These are phyloP conservation scores for Pugionium cornutum DNA, from an alignment of 345 rosid genomes.

Conservation along the genomic window DNA sequence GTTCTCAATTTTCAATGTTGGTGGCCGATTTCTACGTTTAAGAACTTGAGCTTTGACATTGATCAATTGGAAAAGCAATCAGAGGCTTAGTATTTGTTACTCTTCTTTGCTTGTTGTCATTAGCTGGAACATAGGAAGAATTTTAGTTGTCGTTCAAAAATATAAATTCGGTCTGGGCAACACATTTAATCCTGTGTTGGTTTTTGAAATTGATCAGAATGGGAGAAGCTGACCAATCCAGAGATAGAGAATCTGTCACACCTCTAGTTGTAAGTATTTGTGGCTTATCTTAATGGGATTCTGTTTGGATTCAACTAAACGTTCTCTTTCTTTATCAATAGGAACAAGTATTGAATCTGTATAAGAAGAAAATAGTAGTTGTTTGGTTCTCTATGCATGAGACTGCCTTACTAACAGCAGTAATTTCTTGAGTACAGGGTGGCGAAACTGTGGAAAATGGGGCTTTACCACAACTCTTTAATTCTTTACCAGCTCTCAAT, in stretches of 20 bases:
- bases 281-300: not conserved
- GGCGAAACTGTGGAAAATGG: slow-evolving; percentile 35
- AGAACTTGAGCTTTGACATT: too few species aligned
- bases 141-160: too few species aligned
- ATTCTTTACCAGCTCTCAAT: slow-evolving; percentile 52
- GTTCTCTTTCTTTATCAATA: not conserved
- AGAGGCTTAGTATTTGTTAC: too few species aligned
- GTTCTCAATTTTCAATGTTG: too few species aligned
- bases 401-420: slow-evolving; percentile 20
- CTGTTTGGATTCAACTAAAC: not conserved
- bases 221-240: slow-evolving; percentile 48
- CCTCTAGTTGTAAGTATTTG: slow-evolving; percentile 43
- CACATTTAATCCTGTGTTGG: slow-evolving; percentile 5
- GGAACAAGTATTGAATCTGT: slow-evolving; percentile 12
- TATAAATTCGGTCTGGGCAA: too few species aligned
- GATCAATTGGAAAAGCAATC: too few species aligned
- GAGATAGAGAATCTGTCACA: slow-evolving; percentile 37
- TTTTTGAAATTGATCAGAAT: slow-evolving; percentile 41
- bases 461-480: slow-evolving; percentile 45
- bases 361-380: not conserved
- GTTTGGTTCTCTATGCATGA: slow-evolving; percentile 21
- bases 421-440: slow-evolving; percentile 24
- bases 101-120: too few species aligned
- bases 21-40: too few species aligned
- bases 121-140: too few species aligned